These are phyloP conservation scores for Carallia pectinifolia DNA, from an alignment of 345 rosid genomes.

Conservation along the genomic window DNA sequence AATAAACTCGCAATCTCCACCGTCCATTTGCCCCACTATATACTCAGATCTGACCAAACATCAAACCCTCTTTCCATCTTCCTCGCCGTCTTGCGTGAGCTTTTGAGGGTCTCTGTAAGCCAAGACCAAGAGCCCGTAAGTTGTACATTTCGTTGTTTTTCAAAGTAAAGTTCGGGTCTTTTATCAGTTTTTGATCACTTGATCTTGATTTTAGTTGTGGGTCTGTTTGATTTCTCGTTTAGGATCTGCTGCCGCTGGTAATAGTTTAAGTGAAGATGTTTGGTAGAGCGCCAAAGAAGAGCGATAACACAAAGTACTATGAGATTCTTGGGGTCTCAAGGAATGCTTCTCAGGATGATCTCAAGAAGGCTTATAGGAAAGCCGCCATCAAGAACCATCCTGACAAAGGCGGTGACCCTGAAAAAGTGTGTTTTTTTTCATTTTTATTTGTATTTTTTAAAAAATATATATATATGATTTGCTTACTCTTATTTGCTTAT, in stretches of 20 bases:
- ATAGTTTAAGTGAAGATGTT: slow-evolving; percentile 36
- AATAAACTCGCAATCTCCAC: slow-evolving; percentile 9
- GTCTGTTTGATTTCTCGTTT: not conserved
- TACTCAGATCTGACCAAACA: not conserved
- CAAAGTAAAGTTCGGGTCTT: not conserved
- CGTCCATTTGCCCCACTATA: slow-evolving; percentile 16
- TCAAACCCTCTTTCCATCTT: slow-evolving; percentile 5
- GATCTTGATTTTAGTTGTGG: slow-evolving; percentile 1
- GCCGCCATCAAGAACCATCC: slow-evolving; percentile 76
- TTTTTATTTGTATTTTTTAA: not conserved
- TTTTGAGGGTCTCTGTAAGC: slow-evolving; percentile 14
- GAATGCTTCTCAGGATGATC: slow-evolving; percentile 53
- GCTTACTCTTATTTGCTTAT: not conserved
- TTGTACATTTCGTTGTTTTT: not conserved
- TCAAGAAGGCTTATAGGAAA: slow-evolving; percentile 66
- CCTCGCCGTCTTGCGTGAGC: slow-evolving; percentile 6
- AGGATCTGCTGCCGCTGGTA: not conserved
- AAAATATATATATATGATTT: no score
- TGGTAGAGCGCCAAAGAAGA: slow-evolving; percentile 65
- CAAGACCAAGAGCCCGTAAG: not conserved
- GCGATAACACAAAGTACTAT: slow-evolving; percentile 65
- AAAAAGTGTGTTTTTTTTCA: slow-evolving; percentile 24
- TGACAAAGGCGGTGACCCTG: slow-evolving; percentile 73
- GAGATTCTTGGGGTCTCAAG: slow-evolving; percentile 62
- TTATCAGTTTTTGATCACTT: no score